These are phyloP conservation scores for Viola odorata DNA, from an alignment of 345 rosid genomes.

Conservation along the genomic window DNA sequence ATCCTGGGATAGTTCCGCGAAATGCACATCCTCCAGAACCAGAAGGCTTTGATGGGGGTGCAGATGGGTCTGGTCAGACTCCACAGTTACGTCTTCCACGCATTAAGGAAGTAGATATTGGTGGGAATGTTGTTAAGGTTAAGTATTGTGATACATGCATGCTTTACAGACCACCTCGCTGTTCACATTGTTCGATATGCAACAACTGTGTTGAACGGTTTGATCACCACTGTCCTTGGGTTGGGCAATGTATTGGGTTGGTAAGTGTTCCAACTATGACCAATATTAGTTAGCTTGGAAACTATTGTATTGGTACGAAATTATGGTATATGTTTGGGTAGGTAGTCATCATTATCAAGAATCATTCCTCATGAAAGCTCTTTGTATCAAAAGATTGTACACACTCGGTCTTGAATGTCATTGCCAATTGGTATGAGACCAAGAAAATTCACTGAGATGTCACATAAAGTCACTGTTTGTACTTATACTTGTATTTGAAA, in stretches of 20 bases:
- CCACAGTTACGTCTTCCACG: constrained; percentile 32
- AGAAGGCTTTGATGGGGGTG: constrained; percentile 25
- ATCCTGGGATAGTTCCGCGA: constrained; percentile 34
- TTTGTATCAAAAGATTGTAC: too few species aligned
- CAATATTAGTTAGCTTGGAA: too few species aligned
- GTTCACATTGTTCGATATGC: constrained; percentile 36
- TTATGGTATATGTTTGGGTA: neutral
- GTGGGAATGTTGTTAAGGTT: constrained; percentile 21
- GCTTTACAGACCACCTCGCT: constrained; percentile 37
- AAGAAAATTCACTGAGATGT: too few species aligned
- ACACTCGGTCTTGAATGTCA: too few species aligned
- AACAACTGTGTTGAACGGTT: constrained; percentile 31
- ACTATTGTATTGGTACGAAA: too few species aligned
- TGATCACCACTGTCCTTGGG: constrained; percentile 40
- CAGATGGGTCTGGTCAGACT: constrained; percentile 32
- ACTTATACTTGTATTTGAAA: too few species aligned
- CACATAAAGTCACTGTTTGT: too few species aligned
- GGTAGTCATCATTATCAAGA: neutral
- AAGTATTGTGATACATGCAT: constrained; percentile 35
- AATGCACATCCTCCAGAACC: constrained; percentile 35
- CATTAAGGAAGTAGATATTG: constrained; percentile 26
- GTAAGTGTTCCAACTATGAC: constrained; percentile 11
- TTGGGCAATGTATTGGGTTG: constrained; percentile 34
- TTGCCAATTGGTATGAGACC: too few species aligned
- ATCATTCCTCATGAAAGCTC: too few species aligned